phyloP scores from a whole-genome alignment of 139 green algal species.

The Picochlorum sp. region DNA sequence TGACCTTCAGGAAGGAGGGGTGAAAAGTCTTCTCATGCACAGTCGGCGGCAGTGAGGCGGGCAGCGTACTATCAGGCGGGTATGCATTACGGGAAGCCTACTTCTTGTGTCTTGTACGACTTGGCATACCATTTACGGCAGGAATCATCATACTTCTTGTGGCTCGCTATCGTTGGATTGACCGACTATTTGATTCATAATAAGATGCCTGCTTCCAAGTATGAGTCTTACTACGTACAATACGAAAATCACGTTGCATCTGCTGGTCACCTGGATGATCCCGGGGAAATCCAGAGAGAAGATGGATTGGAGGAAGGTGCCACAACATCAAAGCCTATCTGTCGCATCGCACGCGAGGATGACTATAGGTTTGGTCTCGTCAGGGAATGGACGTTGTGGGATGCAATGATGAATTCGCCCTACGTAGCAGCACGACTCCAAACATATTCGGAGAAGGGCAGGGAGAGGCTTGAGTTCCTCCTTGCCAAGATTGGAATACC shows the following conservation, averaged over 20 bases:
- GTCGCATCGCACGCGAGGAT: conserved; percentile 25
- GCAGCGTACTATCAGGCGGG: conserved; percentile 26
- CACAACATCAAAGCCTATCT: conserved; percentile 3
- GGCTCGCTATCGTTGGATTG: conserved; percentile 69
- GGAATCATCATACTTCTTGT: conserved; percentile 61
- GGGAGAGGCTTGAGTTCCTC: conserved; percentile 53
- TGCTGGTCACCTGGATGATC: conserved; percentile 24
- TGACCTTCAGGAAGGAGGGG: background rate
- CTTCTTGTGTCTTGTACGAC: conserved; percentile 56
- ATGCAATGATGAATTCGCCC: conserved; percentile 65
- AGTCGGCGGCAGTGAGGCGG: background rate
- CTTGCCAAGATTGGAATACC: conserved; percentile 70
- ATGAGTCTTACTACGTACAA: conserved; percentile 28
- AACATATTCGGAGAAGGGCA: conserved; percentile 68
- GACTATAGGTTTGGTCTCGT: conserved; percentile 54
- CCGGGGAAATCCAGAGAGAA: background rate
- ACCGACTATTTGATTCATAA: conserved; percentile 86
- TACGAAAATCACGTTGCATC: conserved; percentile 22
- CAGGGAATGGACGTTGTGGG: conserved; percentile 78
- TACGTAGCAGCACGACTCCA: conserved; percentile 76
- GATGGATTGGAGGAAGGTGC: conserved; percentile 3
- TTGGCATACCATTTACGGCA: conserved; percentile 46
- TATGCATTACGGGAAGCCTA: conserved; percentile 57
- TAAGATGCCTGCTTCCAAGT: conserved; percentile 37
- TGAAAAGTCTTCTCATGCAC: background rate